Base-by-base conservation (phyloP, 176 grass and related monocot genomes). In the Phragmites australis region DNA sequence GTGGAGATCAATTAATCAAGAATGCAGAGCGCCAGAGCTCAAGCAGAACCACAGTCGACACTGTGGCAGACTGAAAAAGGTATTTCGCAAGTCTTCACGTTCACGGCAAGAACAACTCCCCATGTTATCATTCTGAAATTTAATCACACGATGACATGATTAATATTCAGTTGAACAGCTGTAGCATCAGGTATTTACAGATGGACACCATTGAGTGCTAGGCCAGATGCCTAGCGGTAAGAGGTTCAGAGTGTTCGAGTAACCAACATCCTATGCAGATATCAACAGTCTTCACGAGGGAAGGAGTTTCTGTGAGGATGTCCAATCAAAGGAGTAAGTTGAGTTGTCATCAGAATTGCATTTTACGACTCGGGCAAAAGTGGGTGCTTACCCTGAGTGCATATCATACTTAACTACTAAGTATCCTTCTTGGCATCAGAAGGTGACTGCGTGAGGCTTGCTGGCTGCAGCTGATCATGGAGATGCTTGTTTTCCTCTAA, bases 401-500 rank as follows among this genome's bases (percentile, higher is more conserved):
- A 68, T 41, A 5, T 25, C 56, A 61, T 31, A 31, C 25, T 76
- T 37, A 37, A 37, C 34, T 37, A 37, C 29, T 53, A 88, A 11
- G 25, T 16, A 45, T 91, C 83, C 54, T 91, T 97, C 79, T 83
- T 89, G 65, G 9, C 72, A 68, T 97, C 86, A 6, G 77, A 60
- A 19, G 23, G 26, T 12, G 32, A 69, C 53, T 51, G 25, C 12
- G 31, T 40, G 51, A 22, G 19, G 18, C 49, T 56, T 31, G 1
- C 54, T 51, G 52, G 45, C 60, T 93, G 75, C 56, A 87, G 53
- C 76, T 84, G 91, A 25, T 78, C 76, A 63, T 64, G 77, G 21
- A 94, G 82, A 73, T 76, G 77, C 51, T 89, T 88, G 75, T 93
- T 93, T 68, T 93, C 88, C 74, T 93, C 84, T 15, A 91, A 16